Evolutionary conservation across 78 protist genomes (phyloP).

Genomic region (Capsaspora owczarzaki): DNA sequence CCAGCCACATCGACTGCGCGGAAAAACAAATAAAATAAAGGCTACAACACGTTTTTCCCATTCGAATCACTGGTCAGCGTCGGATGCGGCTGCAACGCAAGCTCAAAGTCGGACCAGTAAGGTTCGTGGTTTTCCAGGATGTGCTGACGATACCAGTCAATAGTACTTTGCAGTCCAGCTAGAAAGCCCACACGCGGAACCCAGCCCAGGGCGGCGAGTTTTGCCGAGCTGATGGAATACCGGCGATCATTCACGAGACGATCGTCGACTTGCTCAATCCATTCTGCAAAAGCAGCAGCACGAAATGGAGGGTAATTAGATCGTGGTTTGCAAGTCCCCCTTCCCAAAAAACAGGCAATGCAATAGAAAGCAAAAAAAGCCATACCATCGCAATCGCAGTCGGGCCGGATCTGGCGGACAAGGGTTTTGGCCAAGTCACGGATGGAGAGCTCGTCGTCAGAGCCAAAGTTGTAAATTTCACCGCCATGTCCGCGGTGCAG

Average conservation of each 20-base stretch:
- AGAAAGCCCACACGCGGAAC: not conserved
- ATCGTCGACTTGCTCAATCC: slow-evolving; percentile 49
- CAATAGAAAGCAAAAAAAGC: not conserved
- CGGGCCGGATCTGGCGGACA: not conserved
- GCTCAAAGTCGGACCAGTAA: slow-evolving; percentile 6
- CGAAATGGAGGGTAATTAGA: too few species aligned
- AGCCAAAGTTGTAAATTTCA: slow-evolving; percentile 72
- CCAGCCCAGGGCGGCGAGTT: slow-evolving; percentile 63
- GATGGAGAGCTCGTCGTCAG: slow-evolving; percentile 53
- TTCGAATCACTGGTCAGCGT: not conserved
- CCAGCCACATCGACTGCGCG: too few species aligned
- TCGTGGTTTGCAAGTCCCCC: not conserved
- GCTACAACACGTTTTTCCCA: not conserved
- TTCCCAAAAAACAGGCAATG: not conserved
- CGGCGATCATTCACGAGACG: slow-evolving; percentile 80
- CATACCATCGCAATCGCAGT: not conserved
- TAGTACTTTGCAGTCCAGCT: slow-evolving; percentile 27
- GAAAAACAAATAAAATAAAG: too few species aligned
- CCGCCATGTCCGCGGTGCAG: slow-evolving; percentile 36
- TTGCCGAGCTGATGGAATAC: slow-evolving; percentile 34
- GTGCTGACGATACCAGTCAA: slow-evolving; percentile 30
- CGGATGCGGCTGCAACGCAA: slow-evolving; percentile 24
- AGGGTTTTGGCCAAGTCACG: slow-evolving; percentile 34
- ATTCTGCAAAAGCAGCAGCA: too few species aligned
- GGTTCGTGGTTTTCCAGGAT: slow-evolving; percentile 4